Evolutionary conservation across 805 yeast genomes (phyloP), one percentile per base, ranked within the genome.

Genomic region (Metschnikowia continentalis): DNA sequence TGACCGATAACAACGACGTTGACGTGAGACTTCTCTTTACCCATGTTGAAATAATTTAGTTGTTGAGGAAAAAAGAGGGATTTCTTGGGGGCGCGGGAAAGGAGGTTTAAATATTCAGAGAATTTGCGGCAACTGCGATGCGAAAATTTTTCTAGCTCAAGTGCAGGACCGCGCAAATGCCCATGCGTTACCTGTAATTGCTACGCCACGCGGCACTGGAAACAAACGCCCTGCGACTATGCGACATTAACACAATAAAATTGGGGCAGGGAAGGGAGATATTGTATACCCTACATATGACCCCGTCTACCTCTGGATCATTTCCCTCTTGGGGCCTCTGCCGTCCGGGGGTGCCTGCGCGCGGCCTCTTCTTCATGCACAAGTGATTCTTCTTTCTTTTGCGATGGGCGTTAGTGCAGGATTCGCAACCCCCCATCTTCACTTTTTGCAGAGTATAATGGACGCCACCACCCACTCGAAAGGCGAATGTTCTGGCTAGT

Each of bases 1-100:
- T 92, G 98, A 81, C 98, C 99, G 79, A 92, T 92, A 76, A 94
- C 98, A 79, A 94, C 99, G 82, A 92, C 96, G 96, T 92, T 92
- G 83, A 92, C 59, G 59, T 56, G 57, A 44, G 53, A 39, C 52
- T 55, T 54, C 54, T 54, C 57, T 35, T 48, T 41, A 53, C 54
- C 47, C 51, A 48, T 42, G 32, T 30, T 48, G 43, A 43, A 32
- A 30, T 32, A 32, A 32, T 14, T 32, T 42, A 35, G 26, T 36
- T 32, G 17, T 11, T 35, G 46, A 17, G 33, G 48, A 39, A 46
- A 53, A 48, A 46, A 47, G 45, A 40, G 20, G 17, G 8, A 4
- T 14, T 7, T 22, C 14, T 26, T 0, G 35, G 14, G 7, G 46
- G 52, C 37, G 56, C 54, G 56, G 50, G 43, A 19, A 32, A 32